A percentile compares a stretch with the other conserved stretches of the same genome.
Conservation (phyloP, 2,329 filamentous ascomycete species). For the Diplodia sapinea region DNA sequence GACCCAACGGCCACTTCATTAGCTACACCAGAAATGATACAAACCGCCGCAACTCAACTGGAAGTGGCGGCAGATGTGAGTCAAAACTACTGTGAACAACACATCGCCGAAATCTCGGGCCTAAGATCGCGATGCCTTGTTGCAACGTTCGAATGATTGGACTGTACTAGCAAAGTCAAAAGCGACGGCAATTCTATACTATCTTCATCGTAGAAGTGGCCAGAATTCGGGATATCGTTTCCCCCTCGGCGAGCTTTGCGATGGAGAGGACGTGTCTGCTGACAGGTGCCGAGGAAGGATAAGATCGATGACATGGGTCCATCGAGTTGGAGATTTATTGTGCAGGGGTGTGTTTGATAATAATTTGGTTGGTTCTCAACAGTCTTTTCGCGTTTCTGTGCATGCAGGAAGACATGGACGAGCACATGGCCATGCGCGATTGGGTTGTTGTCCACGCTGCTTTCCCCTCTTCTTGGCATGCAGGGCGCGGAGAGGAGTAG, state of each 20-base stretch:
- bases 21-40: background rate
- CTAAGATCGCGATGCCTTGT: background rate
- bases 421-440: background rate
- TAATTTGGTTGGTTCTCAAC: background rate
- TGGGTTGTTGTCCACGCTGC: background rate
- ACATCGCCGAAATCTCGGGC: constrained; percentile 4
- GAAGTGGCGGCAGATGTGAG: background rate
- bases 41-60: background rate
- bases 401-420: background rate
- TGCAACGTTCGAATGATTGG: background rate
- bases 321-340: background rate
- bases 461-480: constrained; percentile 19
- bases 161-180: background rate
- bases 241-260: background rate
- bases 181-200: background rate
- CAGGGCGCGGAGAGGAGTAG: background rate
- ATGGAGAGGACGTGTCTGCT: constrained; percentile 1
- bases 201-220: background rate
- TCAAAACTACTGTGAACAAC: background rate
- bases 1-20: background rate
- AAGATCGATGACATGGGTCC: constrained; percentile 1
- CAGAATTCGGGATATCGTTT: background rate
- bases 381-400: background rate
- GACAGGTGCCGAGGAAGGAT: constrained; percentile 4
- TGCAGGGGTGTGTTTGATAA: background rate